These are phyloP conservation scores for Acaromyces ingoldii DNA, from an alignment of 1,284 basidiomycete genomes.

Conservation along the genomic window DNA sequence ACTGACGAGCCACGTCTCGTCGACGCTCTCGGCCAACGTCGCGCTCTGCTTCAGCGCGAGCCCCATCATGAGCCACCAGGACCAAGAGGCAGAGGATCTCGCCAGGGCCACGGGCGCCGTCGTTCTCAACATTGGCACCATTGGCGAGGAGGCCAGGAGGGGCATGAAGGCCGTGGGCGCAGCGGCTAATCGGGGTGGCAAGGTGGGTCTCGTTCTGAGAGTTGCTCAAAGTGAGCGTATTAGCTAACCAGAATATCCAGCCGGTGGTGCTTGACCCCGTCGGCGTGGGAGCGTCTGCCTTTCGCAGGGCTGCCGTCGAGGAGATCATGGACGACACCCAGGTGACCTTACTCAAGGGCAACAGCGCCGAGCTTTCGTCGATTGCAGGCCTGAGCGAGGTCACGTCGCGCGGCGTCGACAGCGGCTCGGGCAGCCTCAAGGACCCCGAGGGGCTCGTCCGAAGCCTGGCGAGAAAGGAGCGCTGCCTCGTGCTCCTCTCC, in stretches of 20 bases:
- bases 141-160: conserved; percentile 59
- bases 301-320: conserved; percentile 60
- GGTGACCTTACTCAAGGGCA: conserved; percentile 88
- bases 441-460: conserved; percentile 70
- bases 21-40: conserved; percentile 84
- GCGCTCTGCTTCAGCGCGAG: conserved; percentile 83
- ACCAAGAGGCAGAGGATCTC: conserved; percentile 77
- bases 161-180: conserved; percentile 78
- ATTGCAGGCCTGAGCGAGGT: conserved; percentile 68
- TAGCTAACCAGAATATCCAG: conserved; percentile 68
- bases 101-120: conserved; percentile 65
- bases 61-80: conserved; percentile 71
- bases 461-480: conserved; percentile 68
- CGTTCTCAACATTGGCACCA: conserved; percentile 86
- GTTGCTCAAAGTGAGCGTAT: conserved; percentile 15
- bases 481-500: conserved; percentile 77
- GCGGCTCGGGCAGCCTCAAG: conserved; percentile 68
- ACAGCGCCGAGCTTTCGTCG: conserved; percentile 81
- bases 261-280: conserved; percentile 91
- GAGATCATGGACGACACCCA: conserved; percentile 80
- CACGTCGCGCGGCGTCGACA: conserved; percentile 80
- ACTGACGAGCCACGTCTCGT: conserved; percentile 87
- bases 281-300: conserved; percentile 77
- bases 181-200: conserved; percentile 38
- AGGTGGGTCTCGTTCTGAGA: conserved; percentile 5